Percentiles rank a stretch among this genome's conserved stretches.
Evolutionary conservation across 164 flowering plant genomes (phyloP).

Genomic region (Aristolochia fimbriata): DNA sequence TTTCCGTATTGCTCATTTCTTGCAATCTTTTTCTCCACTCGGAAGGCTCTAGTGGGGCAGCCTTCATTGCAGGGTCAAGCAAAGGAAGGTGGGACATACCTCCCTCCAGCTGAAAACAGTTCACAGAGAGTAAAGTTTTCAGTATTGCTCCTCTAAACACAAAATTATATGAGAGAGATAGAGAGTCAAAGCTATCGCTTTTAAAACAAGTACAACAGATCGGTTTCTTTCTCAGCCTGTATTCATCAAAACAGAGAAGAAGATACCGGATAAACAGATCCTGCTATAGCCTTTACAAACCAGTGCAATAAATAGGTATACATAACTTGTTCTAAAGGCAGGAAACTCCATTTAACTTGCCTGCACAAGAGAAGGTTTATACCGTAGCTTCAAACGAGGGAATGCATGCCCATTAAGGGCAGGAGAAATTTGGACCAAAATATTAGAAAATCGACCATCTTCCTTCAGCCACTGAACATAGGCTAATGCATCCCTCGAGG

Average conservation of each 20-base stretch:
- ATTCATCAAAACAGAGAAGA: no score
- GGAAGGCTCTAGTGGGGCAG: slow-evolving; percentile 63
- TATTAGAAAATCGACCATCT: slow-evolving; percentile 60
- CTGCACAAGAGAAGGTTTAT: slow-evolving; percentile 90
- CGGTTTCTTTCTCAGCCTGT: no score
- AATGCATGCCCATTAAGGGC: slow-evolving; percentile 71
- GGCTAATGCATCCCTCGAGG: slow-evolving; percentile 54
- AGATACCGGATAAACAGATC: no score
- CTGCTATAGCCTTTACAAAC: no score
- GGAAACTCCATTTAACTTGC: slow-evolving; percentile 26
- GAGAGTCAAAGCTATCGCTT: no score
- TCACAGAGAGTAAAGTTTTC: no score
- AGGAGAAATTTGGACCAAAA: slow-evolving; percentile 77
- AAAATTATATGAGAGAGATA: no score
- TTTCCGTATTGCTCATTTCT: slow-evolving; percentile 19
- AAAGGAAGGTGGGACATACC: slow-evolving; percentile 79
- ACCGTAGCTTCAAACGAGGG: slow-evolving; percentile 78
- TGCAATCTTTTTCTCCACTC: slow-evolving; percentile 74
- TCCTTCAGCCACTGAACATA: slow-evolving; percentile 75
- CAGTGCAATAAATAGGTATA: no score
- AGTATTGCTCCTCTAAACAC: no score
- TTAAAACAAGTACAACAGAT: no score
- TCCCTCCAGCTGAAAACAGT: slow-evolving; percentile 54
- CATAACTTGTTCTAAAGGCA: not conserved
- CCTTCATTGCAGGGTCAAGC: slow-evolving; percentile 73